Conservation (phyloP, 768 basidiomycete genomes). For the Rubroboletus satanas region DNA sequence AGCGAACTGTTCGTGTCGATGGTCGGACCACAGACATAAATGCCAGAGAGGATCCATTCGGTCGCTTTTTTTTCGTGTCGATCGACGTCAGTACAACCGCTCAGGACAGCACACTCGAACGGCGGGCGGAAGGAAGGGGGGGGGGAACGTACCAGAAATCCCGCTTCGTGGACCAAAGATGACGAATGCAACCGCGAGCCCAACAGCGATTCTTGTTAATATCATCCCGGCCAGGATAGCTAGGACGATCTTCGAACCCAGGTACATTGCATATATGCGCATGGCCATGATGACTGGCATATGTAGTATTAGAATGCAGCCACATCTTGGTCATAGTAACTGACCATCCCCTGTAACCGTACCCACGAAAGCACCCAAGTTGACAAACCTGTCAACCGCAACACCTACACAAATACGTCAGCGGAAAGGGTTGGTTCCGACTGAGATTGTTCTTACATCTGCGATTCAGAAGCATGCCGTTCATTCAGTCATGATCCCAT, state of each 20-base stretch:
- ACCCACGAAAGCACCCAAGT: slow-evolving; percentile 11
- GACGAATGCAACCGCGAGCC: slow-evolving; percentile 5
- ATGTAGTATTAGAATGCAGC: not conserved
- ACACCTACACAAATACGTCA: slow-evolving; percentile 3
- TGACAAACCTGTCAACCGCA: slow-evolving; percentile 7
- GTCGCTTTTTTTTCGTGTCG: slow-evolving; percentile 4
- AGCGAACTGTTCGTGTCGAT: slow-evolving; percentile 1
- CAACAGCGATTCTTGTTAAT: slow-evolving; percentile 4
- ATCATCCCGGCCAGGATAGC: slow-evolving; percentile 3
- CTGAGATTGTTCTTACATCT: slow-evolving; percentile 4
- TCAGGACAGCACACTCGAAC: no score
- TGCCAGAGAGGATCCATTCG: slow-evolving; percentile 16
- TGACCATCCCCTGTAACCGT: slow-evolving; percentile 10
- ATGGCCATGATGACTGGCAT: slow-evolving; percentile 15
- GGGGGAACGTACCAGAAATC: slow-evolving; percentile 5
- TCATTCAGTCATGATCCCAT: not conserved
- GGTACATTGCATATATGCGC: slow-evolving; percentile 22
- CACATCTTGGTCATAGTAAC: not conserved
- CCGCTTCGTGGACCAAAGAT: slow-evolving; percentile 18
- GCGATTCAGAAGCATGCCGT: not conserved
- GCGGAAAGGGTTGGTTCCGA: not conserved
- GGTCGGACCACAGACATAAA: slow-evolving; percentile 10
- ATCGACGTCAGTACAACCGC: not conserved
- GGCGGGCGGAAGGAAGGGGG: not conserved
- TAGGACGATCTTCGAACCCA: slow-evolving; percentile 10